phyloP scores from a whole-genome alignment of 2,329 filamentous ascomycete species.

The Penicillium sp. region DNA sequence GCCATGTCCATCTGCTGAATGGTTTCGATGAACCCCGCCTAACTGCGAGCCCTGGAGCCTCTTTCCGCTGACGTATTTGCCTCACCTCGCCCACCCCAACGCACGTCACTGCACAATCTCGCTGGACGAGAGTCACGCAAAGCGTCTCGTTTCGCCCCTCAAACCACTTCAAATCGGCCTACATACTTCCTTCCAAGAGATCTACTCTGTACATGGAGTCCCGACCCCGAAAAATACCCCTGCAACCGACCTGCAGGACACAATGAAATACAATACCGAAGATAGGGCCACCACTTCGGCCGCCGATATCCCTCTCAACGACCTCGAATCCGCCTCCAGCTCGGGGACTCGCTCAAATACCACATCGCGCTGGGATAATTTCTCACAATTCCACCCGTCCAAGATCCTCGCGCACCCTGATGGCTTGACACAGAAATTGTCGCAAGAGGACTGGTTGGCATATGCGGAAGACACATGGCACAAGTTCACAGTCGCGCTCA shows the following conservation, averaged over 20 bases:
- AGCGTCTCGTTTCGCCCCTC: neutral
- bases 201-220: neutral
- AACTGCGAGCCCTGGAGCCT: neutral
- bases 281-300: constrained; percentile 24
- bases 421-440: constrained; percentile 16
- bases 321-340: constrained; percentile 28
- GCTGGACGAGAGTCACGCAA: constrained; percentile 8
- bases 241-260: constrained; percentile 2
- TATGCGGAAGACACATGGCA: constrained; percentile 24
- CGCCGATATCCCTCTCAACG: constrained; percentile 29
- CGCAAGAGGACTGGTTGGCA: constrained; percentile 29
- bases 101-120: constrained; percentile 2
- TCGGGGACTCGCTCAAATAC: constrained; percentile 5
- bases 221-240: constrained; percentile 5
- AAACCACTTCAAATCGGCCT: neutral
- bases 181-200: neutral
- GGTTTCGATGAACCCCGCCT: neutral
- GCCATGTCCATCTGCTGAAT: neutral
- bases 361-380: constrained; percentile 23
- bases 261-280: constrained; percentile 17
- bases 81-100: constrained; percentile 1
- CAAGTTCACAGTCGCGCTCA: constrained; percentile 32
- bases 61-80: constrained; percentile 7
- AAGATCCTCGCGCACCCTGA: constrained; percentile 23
- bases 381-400: constrained; percentile 27